Conservation (phyloP, 2,329 filamentous ascomycete species). For the Alternaria brassicicola region DNA sequence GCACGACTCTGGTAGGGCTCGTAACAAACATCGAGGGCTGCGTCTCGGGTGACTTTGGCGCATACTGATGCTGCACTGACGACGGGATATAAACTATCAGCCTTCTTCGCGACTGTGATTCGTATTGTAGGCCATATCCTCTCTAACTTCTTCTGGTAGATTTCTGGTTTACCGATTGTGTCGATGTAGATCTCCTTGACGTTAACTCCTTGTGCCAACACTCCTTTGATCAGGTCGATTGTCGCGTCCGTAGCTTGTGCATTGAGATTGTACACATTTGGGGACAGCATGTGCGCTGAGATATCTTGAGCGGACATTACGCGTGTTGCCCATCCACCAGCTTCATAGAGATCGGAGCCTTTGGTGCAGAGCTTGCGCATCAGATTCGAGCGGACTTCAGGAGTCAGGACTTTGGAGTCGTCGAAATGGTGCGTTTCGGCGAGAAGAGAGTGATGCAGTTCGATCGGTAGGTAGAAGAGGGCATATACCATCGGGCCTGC, state of each 20-base stretch:
- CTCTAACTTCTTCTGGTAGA: conserved; percentile 85
- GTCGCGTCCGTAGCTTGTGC: conserved; percentile 95
- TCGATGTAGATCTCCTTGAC: conserved; percentile 92
- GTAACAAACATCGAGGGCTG: conserved; percentile 81
- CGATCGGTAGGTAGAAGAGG: conserved; percentile 72
- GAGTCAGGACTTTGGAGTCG: conserved; percentile 90
- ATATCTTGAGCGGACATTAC: conserved; percentile 86
- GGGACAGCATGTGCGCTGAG: conserved; percentile 74
- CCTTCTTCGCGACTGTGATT: conserved; percentile 69
- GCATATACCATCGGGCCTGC: conserved; percentile 72
- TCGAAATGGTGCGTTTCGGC: conserved; percentile 84
- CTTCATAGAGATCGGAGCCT: conserved; percentile 61
- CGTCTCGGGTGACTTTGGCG: conserved; percentile 94
- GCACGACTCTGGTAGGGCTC: conserved; percentile 52
- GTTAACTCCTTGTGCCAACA: conserved; percentile 79
- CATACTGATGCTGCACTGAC: conserved; percentile 94
- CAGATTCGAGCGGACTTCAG: conserved; percentile 75
- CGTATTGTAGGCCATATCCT: conserved; percentile 74
- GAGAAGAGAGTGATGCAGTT: conserved; percentile 73
- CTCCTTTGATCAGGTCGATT: conserved; percentile 76
- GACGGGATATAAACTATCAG: conserved; percentile 88
- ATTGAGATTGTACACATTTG: conserved; percentile 82
- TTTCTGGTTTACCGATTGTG: conserved; percentile 81
- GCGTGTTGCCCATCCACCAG: conserved; percentile 83
- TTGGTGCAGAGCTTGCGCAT: conserved; percentile 74